These are phyloP conservation scores for Alternaria sp. DNA, from an alignment of 2,329 filamentous ascomycete species.

Conservation along the genomic window DNA sequence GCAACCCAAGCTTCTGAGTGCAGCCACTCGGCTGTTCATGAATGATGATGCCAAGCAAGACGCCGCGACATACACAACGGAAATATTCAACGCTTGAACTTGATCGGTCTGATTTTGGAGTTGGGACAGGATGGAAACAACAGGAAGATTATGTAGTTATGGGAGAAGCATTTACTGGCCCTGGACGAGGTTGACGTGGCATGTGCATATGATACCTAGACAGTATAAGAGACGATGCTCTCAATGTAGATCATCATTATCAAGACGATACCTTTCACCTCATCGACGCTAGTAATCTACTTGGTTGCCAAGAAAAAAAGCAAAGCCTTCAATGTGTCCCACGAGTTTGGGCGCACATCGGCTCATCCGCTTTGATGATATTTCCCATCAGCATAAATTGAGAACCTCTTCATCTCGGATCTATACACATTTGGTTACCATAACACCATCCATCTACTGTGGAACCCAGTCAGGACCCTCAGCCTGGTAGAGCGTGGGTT, in stretches of 20 bases:
- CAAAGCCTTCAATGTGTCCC: neutral
- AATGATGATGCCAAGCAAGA: neutral
- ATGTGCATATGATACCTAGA: constrained; percentile 19
- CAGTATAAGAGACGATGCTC: neutral
- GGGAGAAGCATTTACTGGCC: constrained; percentile 7
- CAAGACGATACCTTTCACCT: neutral
- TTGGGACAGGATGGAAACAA: neutral
- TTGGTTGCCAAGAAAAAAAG: neutral
- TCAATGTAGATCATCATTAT: neutral
- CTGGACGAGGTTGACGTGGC: neutral
- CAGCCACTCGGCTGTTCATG: neutral
- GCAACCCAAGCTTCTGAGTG: constrained; percentile 22
- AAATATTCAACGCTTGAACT: neutral
- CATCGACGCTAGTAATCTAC: neutral
- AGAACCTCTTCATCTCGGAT: neutral
- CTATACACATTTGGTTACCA: neutral
- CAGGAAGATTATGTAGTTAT: neutral
- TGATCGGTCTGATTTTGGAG: neutral
- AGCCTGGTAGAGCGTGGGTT: neutral
- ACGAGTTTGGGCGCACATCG: neutral
- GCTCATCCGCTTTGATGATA: neutral
- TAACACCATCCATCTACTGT: neutral
- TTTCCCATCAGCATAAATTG: neutral
- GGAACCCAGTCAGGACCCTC: neutral
- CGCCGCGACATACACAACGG: neutral